Base-by-base conservation (phyloP, 2,329 filamentous ascomycete species). In the Huntiella omanensis region DNA sequence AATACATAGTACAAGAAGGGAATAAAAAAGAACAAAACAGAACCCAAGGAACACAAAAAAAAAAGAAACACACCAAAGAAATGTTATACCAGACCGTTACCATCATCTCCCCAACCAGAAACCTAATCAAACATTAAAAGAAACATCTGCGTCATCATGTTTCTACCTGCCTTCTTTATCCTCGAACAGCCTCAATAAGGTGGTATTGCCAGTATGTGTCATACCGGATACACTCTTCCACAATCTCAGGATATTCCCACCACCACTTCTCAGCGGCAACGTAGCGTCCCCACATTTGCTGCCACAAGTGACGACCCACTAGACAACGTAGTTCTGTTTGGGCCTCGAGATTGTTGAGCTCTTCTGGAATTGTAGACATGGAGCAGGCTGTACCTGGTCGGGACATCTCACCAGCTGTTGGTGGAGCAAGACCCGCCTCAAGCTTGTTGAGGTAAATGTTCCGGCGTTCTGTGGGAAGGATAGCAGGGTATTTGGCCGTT, bases 131-230 rank as follows among this genome's bases (percentile, higher is more conserved):
- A 47, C 32, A 19, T 22, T 12, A n/a, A 16, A 48, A 38, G 50
- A 42, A 45, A 17, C 28, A 16, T 11, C 13, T 39, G 39, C 22
- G 7, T 28, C 22, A 28, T 28, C 22, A 28, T 28, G 22, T 28
- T 28, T 28, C 34, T 40, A 39, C 33, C 6, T 35, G 19, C 12
- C 34, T 11, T 11, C 5, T 16, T 22, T 33, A 44, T 22, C 13
- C 37, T 34, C 43, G 76, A 22, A 74, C 63, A 1, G 68, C 72
- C 47, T 73, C 64, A 48, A 77, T 69, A 15, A 72, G 58, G 44
- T 66, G 66, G 53, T 74, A 77, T 51, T 76, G 69, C 71, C 73
- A 78, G 46, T 64, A 63, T 0, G 74, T 78, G 4, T 66, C 66
- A 50, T 69, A 55, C 46, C 65, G 58, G 12, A 66, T 54, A 50